Base-by-base conservation (phyloP, 2,329 filamentous ascomycete genomes). In the Verticillium nubilum region DNA sequence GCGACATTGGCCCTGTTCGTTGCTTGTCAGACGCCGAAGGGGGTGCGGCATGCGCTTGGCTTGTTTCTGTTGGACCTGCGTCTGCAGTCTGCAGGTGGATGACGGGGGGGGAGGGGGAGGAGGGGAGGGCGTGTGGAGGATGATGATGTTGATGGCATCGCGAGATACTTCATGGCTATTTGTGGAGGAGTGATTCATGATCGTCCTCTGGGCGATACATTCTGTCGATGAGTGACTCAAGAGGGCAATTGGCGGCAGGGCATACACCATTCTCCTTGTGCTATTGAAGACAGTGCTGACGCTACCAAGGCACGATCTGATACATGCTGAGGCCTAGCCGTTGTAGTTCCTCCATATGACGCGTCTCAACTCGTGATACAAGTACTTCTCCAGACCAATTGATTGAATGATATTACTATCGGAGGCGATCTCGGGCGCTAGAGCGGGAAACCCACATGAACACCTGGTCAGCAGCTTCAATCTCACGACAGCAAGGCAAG, bases 21-120 rank as follows among this genome's bases (percentile, higher is more conserved):
- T 19, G 17, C 19, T 25, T 23, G 29, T 31, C 29, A 13, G 29
- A 31, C 9, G 29, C 29, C n/a, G 42, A 47, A 19, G 42, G 42
- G n/a, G n/a, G 42, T 12, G 42, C 3, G 42, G 17, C n/a, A 47
- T 47, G 42, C 42, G 42, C 42, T 47, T 47, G 42, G 42, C 42
- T 72, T 62, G 64, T 72, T 77, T 68, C 66, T 72, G 69, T 72
- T 60, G 74, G 73, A 76, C 74, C 74, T 77, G 75, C 75, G 69
- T 76, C 71, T 72, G 63, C 67, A 67, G 62, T 35, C 28, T 55
- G 54, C 54, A 55, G 23, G 29, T 19, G 47, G 13, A 26, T 23
- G 17, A 13, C 19, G 47, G 13, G 19, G 29, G 29, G n/a, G n/a
- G n/a, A n/a, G n/a, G n/a, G n/a, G n/a, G n/a, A n/a, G n/a, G n/a